phyloP scores from a whole-genome alignment of 2,329 filamentous ascomycete species.

The Hymenoscyphus repandus region DNA sequence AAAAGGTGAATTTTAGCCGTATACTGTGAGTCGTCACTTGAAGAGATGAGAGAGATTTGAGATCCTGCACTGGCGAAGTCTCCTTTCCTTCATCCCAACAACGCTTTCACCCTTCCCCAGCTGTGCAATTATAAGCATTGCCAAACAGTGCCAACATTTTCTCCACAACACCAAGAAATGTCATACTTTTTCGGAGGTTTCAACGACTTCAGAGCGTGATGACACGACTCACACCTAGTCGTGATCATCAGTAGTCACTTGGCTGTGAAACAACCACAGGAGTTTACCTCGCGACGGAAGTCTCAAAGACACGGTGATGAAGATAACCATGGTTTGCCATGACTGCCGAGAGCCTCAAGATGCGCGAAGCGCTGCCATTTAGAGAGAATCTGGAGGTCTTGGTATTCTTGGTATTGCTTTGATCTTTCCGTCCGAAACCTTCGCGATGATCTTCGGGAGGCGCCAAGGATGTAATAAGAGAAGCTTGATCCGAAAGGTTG shows the following conservation, averaged over 20 bases:
- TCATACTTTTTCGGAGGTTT: slow-evolving; percentile 1
- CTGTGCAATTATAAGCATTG: neutral
- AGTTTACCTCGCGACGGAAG: slow-evolving; percentile 8
- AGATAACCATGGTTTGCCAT: neutral
- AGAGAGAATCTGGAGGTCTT: slow-evolving; percentile 7
- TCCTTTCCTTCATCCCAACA: neutral
- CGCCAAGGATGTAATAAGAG: slow-evolving; percentile 3
- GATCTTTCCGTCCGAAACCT: slow-evolving; percentile 2
- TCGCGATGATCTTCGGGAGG: slow-evolving; percentile 3
- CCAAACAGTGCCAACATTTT: slow-evolving; percentile 2
- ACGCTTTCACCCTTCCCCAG: too few species aligned
- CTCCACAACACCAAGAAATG: slow-evolving; percentile 1
- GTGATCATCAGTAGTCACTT: neutral
- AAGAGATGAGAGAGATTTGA: too few species aligned
- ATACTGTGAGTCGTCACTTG: too few species aligned
- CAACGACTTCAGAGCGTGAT: neutral
- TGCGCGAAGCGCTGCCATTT: slow-evolving; percentile 1
- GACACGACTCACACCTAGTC: neutral
- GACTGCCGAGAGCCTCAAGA: neutral
- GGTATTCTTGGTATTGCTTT: slow-evolving; percentile 7
- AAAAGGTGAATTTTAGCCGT: too few species aligned
- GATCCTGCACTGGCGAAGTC: too few species aligned
- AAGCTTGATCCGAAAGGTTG: neutral
- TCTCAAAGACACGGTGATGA: slow-evolving; percentile 7
- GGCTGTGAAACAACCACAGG: slow-evolving; percentile 14